These are phyloP conservation scores for Colletotrichum tropicale DNA, from an alignment of 2,329 filamentous ascomycete species.

Conservation along the genomic window DNA sequence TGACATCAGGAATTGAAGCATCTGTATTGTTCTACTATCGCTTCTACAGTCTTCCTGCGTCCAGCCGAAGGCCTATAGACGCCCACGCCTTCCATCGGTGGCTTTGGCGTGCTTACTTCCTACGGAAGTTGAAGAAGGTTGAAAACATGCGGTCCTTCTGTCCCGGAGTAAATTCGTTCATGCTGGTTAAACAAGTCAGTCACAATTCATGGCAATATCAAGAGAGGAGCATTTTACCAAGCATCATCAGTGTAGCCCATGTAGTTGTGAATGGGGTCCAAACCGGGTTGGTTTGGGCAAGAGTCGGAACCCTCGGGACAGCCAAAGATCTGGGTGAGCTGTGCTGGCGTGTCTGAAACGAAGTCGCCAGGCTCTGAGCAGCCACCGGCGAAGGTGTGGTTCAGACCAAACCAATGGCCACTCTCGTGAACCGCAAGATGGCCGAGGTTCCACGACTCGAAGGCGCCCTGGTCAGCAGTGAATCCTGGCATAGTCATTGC, in stretches of 20 bases:
- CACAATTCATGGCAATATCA: not conserved
- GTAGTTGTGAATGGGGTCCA: slow-evolving; percentile 28
- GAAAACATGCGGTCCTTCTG: slow-evolving; percentile 42
- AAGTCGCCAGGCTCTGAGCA: slow-evolving; percentile 35
- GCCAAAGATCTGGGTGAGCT: slow-evolving; percentile 23
- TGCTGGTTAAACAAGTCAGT: not conserved
- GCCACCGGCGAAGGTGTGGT: slow-evolving; percentile 45
- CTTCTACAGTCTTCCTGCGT: not conserved
- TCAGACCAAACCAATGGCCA: slow-evolving; percentile 49
- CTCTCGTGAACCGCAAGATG: slow-evolving; percentile 38
- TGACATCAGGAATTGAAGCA: not conserved
- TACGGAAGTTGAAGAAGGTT: slow-evolving; percentile 9
- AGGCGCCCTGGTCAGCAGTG: slow-evolving; percentile 2
- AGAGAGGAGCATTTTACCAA: not conserved
- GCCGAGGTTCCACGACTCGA: slow-evolving; percentile 24
- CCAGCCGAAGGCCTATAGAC: rapidly evolving
- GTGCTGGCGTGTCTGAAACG: slow-evolving; percentile 42
- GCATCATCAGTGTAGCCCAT: slow-evolving; percentile 38
- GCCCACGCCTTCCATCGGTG: not conserved
- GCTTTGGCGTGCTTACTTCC: not conserved
- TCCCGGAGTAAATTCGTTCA: slow-evolving; percentile 43
- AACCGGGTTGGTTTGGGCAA: slow-evolving; percentile 24
- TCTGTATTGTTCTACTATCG: not conserved
- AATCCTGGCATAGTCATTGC: slow-evolving; percentile 18
- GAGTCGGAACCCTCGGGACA: slow-evolving; percentile 23